phyloP scores from a whole-genome alignment of 345 rosid genomes.

The Brassica nigra region DNA sequence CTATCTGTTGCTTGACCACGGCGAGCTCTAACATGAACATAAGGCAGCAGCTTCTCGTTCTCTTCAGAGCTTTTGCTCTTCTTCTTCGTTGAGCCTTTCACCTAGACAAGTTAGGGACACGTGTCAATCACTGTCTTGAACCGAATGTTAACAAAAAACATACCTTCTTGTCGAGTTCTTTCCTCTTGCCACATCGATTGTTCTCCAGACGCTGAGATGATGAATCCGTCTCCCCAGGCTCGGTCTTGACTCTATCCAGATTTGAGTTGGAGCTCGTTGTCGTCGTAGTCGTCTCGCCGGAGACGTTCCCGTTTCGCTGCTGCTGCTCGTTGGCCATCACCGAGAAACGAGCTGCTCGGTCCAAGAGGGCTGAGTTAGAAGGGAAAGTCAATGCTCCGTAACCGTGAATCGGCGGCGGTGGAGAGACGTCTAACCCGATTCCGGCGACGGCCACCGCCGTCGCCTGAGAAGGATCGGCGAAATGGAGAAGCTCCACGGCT shows the following conservation, averaged over 20 bases:
- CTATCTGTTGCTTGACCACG: conserved; percentile 83
- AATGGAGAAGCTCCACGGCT: conserved; percentile 67
- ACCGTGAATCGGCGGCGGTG: conserved; percentile 32
- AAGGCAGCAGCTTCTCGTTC: conserved; percentile 56
- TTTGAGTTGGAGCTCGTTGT: conserved; percentile 34
- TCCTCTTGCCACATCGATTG: conserved; percentile 50
- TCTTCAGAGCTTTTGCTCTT: conserved; percentile 59
- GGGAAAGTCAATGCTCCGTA: conserved; percentile 45
- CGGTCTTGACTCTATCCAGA: conserved; percentile 46
- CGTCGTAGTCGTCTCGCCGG: conserved; percentile 39
- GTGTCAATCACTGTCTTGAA: neutral
- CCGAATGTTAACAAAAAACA: neutral
- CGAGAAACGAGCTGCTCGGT: conserved; percentile 45
- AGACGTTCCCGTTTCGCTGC: conserved; percentile 28
- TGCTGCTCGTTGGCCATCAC: conserved; percentile 38
- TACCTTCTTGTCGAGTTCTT: conserved; percentile 62
- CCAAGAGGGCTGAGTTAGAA: conserved; percentile 35
- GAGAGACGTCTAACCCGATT: conserved; percentile 32
- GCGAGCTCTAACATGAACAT: conserved; percentile 78
- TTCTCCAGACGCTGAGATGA: conserved; percentile 41
- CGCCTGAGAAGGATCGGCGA: conserved; percentile 43
- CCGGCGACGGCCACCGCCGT: neutral
- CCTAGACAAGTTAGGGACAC: conserved; percentile 30
- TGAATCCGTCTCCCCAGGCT: conserved; percentile 47
- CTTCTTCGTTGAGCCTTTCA: conserved; percentile 64